phyloP scores from a whole-genome alignment of 176 grass and related monocot species.

The Themeda triandra region DNA sequence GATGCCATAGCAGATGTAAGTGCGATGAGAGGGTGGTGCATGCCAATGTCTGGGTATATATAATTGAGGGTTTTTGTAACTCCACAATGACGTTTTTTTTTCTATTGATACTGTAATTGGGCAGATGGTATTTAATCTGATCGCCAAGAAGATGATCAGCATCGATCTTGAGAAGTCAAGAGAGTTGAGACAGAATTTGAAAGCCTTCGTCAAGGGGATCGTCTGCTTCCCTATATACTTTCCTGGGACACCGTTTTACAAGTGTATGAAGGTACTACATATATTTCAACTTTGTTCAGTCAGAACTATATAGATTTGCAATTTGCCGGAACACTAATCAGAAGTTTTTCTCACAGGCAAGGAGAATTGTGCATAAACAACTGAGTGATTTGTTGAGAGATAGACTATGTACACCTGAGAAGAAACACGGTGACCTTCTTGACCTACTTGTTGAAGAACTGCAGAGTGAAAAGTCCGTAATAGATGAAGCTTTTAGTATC shows the following conservation, averaged over 20 bases:
- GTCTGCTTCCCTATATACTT: conserved; percentile 9
- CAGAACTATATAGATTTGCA: too few species aligned
- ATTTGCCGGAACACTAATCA: too few species aligned
- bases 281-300: not conserved
- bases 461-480: not conserved
- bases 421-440: conserved; percentile 9
- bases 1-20: too few species aligned
- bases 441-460: conserved; percentile 21
- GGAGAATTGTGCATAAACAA: not conserved
- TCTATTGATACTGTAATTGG: too few species aligned
- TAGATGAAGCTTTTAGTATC: not conserved
- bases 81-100: too few species aligned
- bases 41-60: too few species aligned
- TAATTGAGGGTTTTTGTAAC: too few species aligned
- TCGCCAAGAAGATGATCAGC: not conserved
- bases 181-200: not conserved
- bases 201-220: not conserved
- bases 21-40: too few species aligned
- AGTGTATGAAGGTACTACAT: conserved; percentile 9
- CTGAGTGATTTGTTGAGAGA: not conserved
- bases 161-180: not conserved
- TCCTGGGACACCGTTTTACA: conserved; percentile 19
- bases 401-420: not conserved
- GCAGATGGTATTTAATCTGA: not conserved
- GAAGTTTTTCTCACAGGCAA: not conserved